These are phyloP conservation scores for Rhodotorula babjevae DNA, from an alignment of 768 basidiomycete genomes.

Conservation along the genomic window DNA sequence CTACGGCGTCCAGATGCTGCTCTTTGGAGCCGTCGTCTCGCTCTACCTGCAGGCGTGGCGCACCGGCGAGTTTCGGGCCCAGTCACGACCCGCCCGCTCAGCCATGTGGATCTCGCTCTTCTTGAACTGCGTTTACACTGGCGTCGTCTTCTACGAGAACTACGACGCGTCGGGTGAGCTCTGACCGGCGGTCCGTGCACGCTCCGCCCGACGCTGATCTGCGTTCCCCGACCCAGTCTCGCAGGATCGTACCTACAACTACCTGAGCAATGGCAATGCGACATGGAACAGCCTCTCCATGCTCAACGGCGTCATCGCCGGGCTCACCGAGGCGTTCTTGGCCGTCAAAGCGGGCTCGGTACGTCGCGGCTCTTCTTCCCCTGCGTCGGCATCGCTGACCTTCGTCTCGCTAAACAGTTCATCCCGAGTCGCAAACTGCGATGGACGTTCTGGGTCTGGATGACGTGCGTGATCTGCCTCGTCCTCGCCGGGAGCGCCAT, in stretches of 20 bases:
- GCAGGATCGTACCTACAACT: background rate
- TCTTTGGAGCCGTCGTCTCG: background rate
- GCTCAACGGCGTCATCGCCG: conserved; percentile 5
- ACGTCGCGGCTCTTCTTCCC: background rate
- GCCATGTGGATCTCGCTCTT: background rate
- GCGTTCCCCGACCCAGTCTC: background rate
- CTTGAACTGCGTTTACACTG: conserved; percentile 12
- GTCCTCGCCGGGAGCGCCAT: conserved; percentile 9
- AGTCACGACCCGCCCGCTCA: fast-evolving
- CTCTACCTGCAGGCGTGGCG: background rate
- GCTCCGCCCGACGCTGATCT: too few relatives aligned
- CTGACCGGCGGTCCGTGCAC: too few relatives aligned
- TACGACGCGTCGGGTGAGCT: background rate
- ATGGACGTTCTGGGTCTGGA: conserved; percentile 8
- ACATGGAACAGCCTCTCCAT: conserved; percentile 2
- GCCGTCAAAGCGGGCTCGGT: conserved; percentile 1
- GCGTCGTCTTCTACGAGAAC: conserved; percentile 8
- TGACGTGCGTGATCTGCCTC: background rate
- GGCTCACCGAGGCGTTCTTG: background rate
- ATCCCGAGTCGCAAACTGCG: background rate
- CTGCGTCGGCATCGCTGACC: too few relatives aligned
- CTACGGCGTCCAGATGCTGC: background rate
- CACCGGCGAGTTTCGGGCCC: background rate
- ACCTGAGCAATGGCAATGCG: background rate
- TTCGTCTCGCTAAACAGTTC: too few relatives aligned